These are phyloP conservation scores for Pseudocercospora vitis DNA, from an alignment of 2,329 filamentous ascomycete species.

Conservation along the genomic window DNA sequence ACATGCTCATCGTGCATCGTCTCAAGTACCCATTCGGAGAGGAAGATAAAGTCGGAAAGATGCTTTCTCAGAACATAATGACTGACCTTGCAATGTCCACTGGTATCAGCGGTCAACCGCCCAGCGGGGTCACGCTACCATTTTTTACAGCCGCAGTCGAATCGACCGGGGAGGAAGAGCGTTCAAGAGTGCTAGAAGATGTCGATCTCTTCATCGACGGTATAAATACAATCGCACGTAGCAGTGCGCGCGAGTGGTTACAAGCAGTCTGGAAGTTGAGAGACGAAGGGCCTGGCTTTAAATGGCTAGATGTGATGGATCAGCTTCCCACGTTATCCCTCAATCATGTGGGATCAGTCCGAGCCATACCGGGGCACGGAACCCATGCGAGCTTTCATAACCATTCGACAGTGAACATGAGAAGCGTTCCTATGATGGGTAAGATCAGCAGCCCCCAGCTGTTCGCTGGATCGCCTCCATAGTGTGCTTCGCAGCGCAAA, in stretches of 20 bases:
- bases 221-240: not conserved
- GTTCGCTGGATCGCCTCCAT: not conserved
- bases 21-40: constrained; percentile 7
- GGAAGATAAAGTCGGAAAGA: constrained; percentile 5
- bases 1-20: constrained; percentile 9
- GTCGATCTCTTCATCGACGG: constrained; percentile 6
- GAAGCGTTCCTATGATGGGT: not conserved
- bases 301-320: constrained; percentile 10
- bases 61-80: constrained; percentile 1
- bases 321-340: constrained; percentile 2
- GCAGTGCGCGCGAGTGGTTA: not conserved
- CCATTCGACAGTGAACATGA: not conserved
- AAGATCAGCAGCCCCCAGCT: not conserved
- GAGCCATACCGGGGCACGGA: not conserved
- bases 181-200: not conserved
- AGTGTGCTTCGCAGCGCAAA: not conserved
- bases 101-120: not conserved
- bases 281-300: constrained; percentile 1
- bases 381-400: not conserved
- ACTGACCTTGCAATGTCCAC: constrained; percentile 9
- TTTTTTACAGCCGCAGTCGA: constrained; percentile 10
- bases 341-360: constrained; percentile 11
- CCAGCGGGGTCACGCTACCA: constrained; percentile 5
- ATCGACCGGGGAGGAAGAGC: not conserved
- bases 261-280: not conserved